Base-by-base conservation (phyloP, 176 grass and related monocot species). In the barley (Hordeum vulgare) region DNA sequence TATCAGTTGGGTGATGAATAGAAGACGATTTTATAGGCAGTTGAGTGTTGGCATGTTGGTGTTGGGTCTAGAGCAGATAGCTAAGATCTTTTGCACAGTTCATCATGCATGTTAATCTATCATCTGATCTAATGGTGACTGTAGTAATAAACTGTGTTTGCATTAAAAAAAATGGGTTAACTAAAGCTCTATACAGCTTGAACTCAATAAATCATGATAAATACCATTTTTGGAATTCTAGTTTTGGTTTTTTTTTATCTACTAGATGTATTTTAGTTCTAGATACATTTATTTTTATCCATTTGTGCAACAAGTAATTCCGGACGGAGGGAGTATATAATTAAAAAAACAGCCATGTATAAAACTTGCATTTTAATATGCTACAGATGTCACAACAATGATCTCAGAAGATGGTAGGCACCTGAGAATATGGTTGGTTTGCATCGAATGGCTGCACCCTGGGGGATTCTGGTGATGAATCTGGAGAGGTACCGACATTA, bases 401-500 rank as follows among this genome's bases (percentile, higher is more conserved):
- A 37, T 15, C n/a, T 9, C 69, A 70, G 76, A 66, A 81, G 64
- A 81, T 9, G 80, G 13, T 81, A 84, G 26, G 29, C 59, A 99
- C 96, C 93, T 92, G 93, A 36, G 79, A 64, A 86, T 86, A 90
- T 14, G 44, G 79, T 31, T 84, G 72, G 54, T 73, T 90, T 81
- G 87, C n/a, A 87, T 88, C 72, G 28, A 87, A 90, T 42, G 84
- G 51, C 24, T 90, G 87, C 17, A 78, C 91, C 54, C 51, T 90
- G 17, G 79, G 79, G 78, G 64, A 86, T 40, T 17, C 72, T 65
- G 96, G 93, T 56, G 93, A 89, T 67, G 83, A 86, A 85, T 99
- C 89, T 21, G 96, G 93, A 29, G 93, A 94, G 83, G 85, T 90
- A 71, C 58, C 83, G 73, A 87, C 88, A 54, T 94, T 86, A 13